Conservation (phyloP, 257 asterid genomes). For the Solanum paucissectum region DNA sequence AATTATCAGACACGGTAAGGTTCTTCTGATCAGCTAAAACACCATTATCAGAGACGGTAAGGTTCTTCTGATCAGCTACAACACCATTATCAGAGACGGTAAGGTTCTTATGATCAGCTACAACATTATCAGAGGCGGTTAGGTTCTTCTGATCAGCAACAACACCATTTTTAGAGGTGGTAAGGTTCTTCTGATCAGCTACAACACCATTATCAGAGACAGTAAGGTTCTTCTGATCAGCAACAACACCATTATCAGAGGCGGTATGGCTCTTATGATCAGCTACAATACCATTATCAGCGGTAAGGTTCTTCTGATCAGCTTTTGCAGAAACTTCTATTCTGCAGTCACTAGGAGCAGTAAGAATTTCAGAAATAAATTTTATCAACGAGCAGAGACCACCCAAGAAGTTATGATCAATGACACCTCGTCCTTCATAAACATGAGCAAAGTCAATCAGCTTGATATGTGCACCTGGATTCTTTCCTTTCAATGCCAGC, state of each 20-base stretch:
- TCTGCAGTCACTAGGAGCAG: slow-evolving; percentile 29
- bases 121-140: neutral
- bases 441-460: slow-evolving; percentile 89
- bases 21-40: neutral
- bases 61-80: too few relatives aligned
- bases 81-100: neutral
- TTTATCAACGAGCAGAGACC: slow-evolving; percentile 83
- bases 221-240: neutral
- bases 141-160: neutral
- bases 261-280: too few relatives aligned
- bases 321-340: slow-evolving; percentile 19
- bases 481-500: slow-evolving; percentile 31
- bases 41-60: neutral
- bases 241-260: neutral
- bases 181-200: neutral
- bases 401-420: slow-evolving; percentile 84
- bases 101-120: neutral
- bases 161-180: neutral
- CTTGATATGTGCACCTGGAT: slow-evolving; percentile 52
- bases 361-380: slow-evolving; percentile 60
- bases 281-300: too few relatives aligned
- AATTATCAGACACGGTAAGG: neutral
- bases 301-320: slow-evolving; percentile 11
- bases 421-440: slow-evolving; percentile 49
- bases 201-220: neutral